Conservation (phyloP, 805 yeast species). For the Wickerhamiella nectarea region DNA sequence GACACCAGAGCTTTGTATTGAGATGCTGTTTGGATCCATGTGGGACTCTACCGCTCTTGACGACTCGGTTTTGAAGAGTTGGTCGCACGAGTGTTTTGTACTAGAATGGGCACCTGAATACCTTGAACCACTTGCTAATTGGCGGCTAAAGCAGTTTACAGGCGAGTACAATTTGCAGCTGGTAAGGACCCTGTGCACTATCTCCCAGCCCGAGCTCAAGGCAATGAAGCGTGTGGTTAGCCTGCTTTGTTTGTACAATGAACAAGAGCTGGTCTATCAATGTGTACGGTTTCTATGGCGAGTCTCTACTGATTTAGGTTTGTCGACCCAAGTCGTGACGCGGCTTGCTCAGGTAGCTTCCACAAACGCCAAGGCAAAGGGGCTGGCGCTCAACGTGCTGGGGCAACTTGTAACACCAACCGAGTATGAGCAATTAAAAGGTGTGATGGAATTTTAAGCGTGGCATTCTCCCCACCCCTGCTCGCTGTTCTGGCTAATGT, state of each 20-base stretch:
- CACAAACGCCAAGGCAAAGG: background rate
- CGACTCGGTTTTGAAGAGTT: background rate
- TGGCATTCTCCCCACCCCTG: no score
- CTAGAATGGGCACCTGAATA: background rate
- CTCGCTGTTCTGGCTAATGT: background rate
- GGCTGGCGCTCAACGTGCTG: background rate
- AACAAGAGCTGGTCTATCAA: background rate
- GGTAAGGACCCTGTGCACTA: background rate
- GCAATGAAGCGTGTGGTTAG: background rate
- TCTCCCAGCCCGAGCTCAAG: background rate
- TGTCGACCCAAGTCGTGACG: background rate
- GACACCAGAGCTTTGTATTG: background rate
- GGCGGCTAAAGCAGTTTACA: background rate
- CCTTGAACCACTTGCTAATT: background rate
- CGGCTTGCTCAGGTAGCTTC: background rate
- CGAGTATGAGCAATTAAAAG: background rate
- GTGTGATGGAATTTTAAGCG: background rate
- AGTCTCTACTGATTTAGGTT: no score
- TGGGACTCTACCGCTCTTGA: background rate
- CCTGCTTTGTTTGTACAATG: background rate
- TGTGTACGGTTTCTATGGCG: background rate
- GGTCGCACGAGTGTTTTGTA: background rate
- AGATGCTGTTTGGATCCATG: slow-evolving; percentile 4
- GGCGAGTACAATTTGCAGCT: background rate
- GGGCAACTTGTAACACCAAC: background rate